phyloP scores from a whole-genome alignment of 352 stramenopile species.

The Phytopythium cucurbitacearum region DNA sequence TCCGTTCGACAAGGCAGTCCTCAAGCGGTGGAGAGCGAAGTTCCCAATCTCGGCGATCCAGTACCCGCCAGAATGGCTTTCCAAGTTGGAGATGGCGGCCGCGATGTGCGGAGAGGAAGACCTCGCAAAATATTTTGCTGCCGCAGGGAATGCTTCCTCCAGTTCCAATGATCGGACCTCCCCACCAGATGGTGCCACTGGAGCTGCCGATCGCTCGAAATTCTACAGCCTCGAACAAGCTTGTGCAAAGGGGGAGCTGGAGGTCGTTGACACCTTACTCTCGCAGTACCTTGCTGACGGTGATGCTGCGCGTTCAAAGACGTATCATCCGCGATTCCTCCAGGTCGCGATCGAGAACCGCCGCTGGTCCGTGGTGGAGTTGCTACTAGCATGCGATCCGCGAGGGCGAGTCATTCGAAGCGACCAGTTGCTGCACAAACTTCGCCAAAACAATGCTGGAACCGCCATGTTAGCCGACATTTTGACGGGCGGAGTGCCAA shows the following conservation, averaged over 20 bases:
- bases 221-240: slow-evolving; percentile 13
- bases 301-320: background rate
- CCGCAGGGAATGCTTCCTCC: slow-evolving; percentile 14
- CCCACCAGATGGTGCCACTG: slow-evolving; percentile 10
- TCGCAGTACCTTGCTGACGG: slow-evolving; percentile 14
- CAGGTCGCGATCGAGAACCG: slow-evolving; percentile 5
- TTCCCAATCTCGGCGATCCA: background rate
- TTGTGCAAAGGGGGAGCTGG: slow-evolving; percentile 10
- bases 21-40: no score
- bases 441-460: slow-evolving; percentile 9
- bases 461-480: slow-evolving; percentile 6
- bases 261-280: slow-evolving; percentile 15
- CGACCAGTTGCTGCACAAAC: slow-evolving; percentile 15
- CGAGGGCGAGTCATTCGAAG: slow-evolving; percentile 20
- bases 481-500: slow-evolving; percentile 8
- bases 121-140: slow-evolving; percentile 8
- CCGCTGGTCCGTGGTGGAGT: slow-evolving; percentile 11
- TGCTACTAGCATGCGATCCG: slow-evolving; percentile 23
- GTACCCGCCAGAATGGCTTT: slow-evolving; percentile 3
- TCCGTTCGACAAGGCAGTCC: background rate
- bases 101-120: background rate
- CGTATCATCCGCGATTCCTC: slow-evolving; percentile 13
- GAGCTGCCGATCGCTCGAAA: slow-evolving; percentile 5
- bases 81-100: slow-evolving; percentile 4
- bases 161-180: slow-evolving; percentile 12